Evolutionary conservation across 2,329 filamentous ascomycete species (phyloP), one percentile per base, ranked within the genome.

Genomic region (Fusarium napiforme): DNA sequence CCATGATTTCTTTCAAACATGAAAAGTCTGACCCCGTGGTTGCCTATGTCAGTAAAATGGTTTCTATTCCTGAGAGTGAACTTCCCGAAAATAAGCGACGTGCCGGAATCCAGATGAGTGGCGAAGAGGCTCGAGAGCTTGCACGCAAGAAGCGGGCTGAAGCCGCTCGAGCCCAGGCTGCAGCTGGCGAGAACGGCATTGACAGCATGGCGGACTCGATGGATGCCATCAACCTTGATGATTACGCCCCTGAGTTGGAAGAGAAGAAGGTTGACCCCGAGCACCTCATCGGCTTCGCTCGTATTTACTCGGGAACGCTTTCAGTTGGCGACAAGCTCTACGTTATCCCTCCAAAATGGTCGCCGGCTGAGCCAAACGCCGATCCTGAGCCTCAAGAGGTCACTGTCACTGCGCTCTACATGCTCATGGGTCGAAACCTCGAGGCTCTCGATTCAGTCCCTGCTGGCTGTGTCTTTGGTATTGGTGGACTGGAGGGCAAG

Each of bases 1-100:
- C 96, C 9, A 96, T 98, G 91, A 84, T 93, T 4, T 87, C 91
- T 1, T 98, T 97, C 79, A 93, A 93, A 78, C 89, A 89, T 7
- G 87, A 87, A 0, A 86, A 89, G 43, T 87, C 91, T 1, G 92
- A 93, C 64, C 95, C 96, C 0, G 91, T 97, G 0, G 94, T 99
- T 4, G 96, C 94, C 14, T 99, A 97, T 75, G 93, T 99, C 69
- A 98, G 96, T 84, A 99, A 99, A 81, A 98, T 99, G 95, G 93
- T 98, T 4, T 96, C 96, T 0, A 88, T 99, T 18, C 96, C 95
- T 0, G 94, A 97, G 78, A 98, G 94, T 81, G 96, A 99, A 77
- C 85, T 99, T 9, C 93, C 94, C 0, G 90, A 96, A 59, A 97
- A 97, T 81, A 97, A 93, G 81, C 88, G 94, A 50, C 88, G 90